Evolutionary conservation across 208 protist species (phyloP).

Genomic region (Leishmania amazonensis): DNA sequence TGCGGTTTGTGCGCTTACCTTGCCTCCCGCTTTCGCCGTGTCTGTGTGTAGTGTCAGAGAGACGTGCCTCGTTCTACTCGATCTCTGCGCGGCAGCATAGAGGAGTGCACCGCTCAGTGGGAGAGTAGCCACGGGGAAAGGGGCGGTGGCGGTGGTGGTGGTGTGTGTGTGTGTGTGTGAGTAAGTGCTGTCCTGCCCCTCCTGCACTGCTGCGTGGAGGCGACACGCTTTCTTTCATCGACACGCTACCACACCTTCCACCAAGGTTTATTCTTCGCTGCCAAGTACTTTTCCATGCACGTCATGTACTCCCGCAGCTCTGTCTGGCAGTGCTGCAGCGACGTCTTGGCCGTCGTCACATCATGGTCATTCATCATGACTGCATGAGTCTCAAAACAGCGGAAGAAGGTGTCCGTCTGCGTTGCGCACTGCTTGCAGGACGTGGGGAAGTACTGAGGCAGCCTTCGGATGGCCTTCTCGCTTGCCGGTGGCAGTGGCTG

Average conservation of each 20-base stretch:
- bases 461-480: slow-evolving; percentile 30
- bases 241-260: slow-evolving; percentile 49
- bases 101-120: background rate
- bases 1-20: background rate
- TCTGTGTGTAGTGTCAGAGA: background rate
- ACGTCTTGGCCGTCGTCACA: slow-evolving; percentile 47
- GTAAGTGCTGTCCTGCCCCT: too few species aligned
- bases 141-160: background rate
- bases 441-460: slow-evolving; percentile 82
- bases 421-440: slow-evolving; percentile 49
- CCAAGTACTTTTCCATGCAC: slow-evolving; percentile 73
- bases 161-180: background rate
- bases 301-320: slow-evolving; percentile 69
- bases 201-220: background rate
- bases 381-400: slow-evolving; percentile 76
- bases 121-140: too few species aligned
- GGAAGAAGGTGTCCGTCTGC: slow-evolving; percentile 63
- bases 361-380: slow-evolving; percentile 67
- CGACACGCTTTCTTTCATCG: background rate
- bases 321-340: slow-evolving; percentile 64
- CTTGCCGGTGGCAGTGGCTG: slow-evolving; percentile 3
- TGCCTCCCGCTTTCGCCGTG: background rate
- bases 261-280: slow-evolving; percentile 30
- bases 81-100: background rate
- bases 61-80: background rate